Percentiles rank a stretch among this genome's conserved stretches.
Evolutionary conservation across 2,329 filamentous ascomycete genomes (phyloP).

Genomic region (Fusarium austroafricanum): DNA sequence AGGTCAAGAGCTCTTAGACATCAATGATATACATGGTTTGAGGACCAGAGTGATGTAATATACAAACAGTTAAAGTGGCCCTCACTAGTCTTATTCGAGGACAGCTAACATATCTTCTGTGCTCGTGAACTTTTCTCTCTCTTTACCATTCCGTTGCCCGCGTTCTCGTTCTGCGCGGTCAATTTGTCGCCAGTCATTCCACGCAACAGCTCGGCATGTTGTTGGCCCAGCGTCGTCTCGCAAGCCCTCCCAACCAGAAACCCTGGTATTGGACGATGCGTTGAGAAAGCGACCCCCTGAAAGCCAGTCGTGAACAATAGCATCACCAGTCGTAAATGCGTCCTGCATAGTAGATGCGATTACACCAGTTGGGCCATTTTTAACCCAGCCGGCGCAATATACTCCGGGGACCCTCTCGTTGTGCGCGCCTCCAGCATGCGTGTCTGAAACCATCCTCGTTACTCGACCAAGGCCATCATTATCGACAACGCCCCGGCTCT

Average conservation of each 20-base stretch:
- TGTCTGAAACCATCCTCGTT: constrained; percentile 51
- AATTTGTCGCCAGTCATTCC: constrained; percentile 87
- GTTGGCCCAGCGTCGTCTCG: constrained; percentile 65
- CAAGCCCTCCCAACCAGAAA: constrained; percentile 81
- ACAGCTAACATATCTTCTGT: constrained; percentile 69
- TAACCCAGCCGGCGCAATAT: constrained; percentile 97
- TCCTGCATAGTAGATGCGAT: constrained; percentile 97
- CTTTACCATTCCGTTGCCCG: constrained; percentile 77
- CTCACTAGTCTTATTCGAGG: constrained; percentile 50
- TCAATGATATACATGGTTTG: constrained; percentile 39
- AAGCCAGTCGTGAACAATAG: constrained; percentile 82
- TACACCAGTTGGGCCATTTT: constrained; percentile 91
- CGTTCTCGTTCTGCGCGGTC: constrained; percentile 79
- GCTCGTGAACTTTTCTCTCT: constrained; percentile 76
- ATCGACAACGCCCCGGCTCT: constrained; percentile 77
- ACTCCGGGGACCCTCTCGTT: constrained; percentile 71
- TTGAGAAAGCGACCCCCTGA: constrained; percentile 56
- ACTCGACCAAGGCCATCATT: constrained; percentile 87
- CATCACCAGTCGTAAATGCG: constrained; percentile 88
- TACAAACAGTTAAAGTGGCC: constrained; percentile 45
- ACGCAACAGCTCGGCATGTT: constrained; percentile 74
- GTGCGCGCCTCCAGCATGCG: constrained; percentile 47
- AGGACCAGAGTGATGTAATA: constrained; percentile 42
- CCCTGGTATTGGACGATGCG: background rate
- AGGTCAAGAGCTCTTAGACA: constrained; percentile 73